Evolutionary conservation across 768 basidiomycete species (phyloP).

Genomic region (Trichaptum fuscoviolaceum): DNA sequence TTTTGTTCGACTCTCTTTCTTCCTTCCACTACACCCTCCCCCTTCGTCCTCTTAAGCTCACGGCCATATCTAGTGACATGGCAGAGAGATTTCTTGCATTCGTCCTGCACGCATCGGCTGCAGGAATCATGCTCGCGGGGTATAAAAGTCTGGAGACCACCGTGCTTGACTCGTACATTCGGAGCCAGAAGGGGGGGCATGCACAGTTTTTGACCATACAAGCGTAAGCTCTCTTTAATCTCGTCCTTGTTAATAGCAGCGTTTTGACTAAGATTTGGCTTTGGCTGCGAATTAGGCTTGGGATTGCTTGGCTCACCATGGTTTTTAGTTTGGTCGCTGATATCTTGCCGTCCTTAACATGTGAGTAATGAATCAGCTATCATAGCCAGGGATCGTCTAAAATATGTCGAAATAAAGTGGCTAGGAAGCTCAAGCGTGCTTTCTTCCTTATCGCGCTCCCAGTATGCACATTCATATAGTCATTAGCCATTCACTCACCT

Average conservation of each 20-base stretch:
- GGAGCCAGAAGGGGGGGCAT: conserved; percentile 53
- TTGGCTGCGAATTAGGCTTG: conserved; percentile 22
- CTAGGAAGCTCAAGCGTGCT: conserved; percentile 45
- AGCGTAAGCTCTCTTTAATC: conserved; percentile 39
- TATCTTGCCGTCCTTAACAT: conserved; percentile 29
- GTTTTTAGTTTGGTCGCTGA: conserved; percentile 34
- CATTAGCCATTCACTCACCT: not conserved
- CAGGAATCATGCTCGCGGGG: conserved; percentile 33
- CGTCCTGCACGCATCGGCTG: conserved; percentile 23
- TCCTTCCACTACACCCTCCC: not conserved
- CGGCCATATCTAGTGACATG: not conserved
- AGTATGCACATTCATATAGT: conserved; percentile 27
- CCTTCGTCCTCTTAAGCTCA: not conserved
- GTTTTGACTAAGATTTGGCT: not conserved
- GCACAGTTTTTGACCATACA: conserved; percentile 75
- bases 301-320: conserved; percentile 37
- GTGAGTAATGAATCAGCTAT: conserved; percentile 24
- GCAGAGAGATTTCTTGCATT: not conserved
- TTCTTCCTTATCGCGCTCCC: conserved; percentile 64
- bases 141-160: conserved; percentile 26
- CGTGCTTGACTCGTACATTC: conserved; percentile 28
- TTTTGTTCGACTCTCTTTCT: conserved; percentile 1
- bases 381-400: not conserved
- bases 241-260: not conserved
- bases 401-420: conserved; percentile 22